Percentiles rank a stretch among this genome's conserved stretches.
phyloP scores from a whole-genome alignment of 371 early-diverging fungal genomes.

The Massospora cicadina region DNA sequence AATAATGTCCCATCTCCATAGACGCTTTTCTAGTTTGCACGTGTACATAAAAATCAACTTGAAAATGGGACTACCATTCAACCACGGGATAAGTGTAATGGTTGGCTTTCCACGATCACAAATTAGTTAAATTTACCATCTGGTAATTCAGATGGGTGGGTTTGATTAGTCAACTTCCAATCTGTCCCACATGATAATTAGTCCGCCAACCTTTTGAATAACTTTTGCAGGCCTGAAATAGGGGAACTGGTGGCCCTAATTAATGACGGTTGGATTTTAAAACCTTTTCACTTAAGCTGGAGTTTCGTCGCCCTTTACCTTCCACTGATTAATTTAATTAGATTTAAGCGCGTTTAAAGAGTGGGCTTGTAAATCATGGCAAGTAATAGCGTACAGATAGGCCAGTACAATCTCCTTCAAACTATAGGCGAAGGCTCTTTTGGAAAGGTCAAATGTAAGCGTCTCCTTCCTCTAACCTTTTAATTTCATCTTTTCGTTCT shows the following conservation, averaged over 20 bases:
- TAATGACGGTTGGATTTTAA: background rate
- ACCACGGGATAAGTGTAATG: too few species aligned
- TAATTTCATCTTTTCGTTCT: too few species aligned
- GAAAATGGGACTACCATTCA: too few species aligned
- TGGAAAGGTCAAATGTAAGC: constrained; percentile 92
- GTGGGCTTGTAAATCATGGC: constrained; percentile 11
- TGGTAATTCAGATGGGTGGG: too few species aligned
- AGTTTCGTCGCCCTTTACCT: background rate
- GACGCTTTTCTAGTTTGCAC: too few species aligned
- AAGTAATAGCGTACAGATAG: constrained; percentile 44
- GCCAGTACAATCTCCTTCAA: constrained; percentile 80
- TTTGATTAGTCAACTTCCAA: too few species aligned
- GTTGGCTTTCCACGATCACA: too few species aligned
- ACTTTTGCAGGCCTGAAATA: background rate
- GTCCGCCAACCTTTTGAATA: background rate
- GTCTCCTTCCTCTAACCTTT: too few species aligned
- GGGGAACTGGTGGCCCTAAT: too few species aligned
- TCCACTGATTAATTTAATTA: background rate
- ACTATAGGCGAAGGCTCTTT: constrained; percentile 92
- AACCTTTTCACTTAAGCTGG: background rate
- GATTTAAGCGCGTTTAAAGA: background rate
- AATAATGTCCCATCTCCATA: too few species aligned
- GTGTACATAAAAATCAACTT: too few species aligned
- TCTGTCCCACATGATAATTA: background rate
- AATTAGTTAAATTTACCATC: too few species aligned